Evolutionary conservation across 2,329 filamentous ascomycete species (phyloP), one percentile per base, ranked within the genome.

Genomic region (Claviceps humidiphila): DNA sequence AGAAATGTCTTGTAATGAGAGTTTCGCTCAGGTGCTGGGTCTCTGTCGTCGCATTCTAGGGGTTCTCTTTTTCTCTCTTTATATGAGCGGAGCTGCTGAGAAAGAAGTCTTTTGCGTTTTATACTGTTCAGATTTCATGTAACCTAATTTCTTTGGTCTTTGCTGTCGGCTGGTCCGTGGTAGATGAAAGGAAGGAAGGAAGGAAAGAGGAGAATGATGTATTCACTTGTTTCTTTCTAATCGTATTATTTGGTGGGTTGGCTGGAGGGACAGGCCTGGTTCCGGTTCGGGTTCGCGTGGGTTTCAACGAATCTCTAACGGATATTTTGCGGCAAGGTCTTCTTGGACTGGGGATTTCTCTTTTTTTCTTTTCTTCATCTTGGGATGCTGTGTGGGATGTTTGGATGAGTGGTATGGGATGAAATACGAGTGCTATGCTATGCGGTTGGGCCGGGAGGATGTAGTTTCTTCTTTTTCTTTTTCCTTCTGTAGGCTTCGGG

Each of bases 121-220:
- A 40, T 11, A 50, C 13, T 37, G 6, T 8, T 30, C 47, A 50
- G 9, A 46, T 41, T 45, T 58, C 57, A 58, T 43, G 37, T 51
- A 55, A 11, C 55, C 54, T 57, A 58, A 63, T 59, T 42, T 46
- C 50, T 51, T 50, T 53, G 53, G 53, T 53, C 56, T 59, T 61
- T 63, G 59, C 63, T 63, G 30, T 59, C 63, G 63, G 63, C 63
- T 65, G 63, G 63, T 58, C 63, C 63, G 63, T 55, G 54, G 63
- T 60, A 56, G 58, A 56, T 47, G 14, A 40, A 14, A 42, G n/a
- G 40, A 34, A n/a, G 13, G 34, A 24, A 34, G 26, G 58, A 56
- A 51, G 17, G 49, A 14, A 42, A 17, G 40, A 34, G 14, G 13
- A 40, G 14, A 26, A 40, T 17, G 20, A 30, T 20, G 37, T 38